phyloP scores from a whole-genome alignment of 805 yeast species.

The Nakazawaea ishiwadae region DNA sequence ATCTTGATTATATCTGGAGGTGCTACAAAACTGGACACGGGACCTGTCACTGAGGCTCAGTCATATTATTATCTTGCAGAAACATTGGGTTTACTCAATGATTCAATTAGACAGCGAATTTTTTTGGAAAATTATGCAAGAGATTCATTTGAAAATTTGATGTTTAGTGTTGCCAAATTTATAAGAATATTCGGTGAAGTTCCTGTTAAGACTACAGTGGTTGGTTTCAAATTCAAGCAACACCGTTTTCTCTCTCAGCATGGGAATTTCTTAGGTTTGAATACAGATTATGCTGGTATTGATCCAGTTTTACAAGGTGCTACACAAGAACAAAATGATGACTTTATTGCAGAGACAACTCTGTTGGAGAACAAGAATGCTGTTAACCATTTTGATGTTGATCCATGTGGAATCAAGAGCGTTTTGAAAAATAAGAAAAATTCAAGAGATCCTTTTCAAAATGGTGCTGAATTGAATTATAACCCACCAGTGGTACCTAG shows the following conservation, averaged over 20 bases:
- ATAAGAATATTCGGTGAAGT: constrained; percentile 38
- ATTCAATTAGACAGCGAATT: constrained; percentile 22
- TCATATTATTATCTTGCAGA: constrained; percentile 48
- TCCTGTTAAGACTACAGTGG: constrained; percentile 51
- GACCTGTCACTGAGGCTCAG: constrained; percentile 54
- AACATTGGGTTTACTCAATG: constrained; percentile 23
- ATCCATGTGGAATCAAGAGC: constrained; percentile 51
- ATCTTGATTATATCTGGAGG: constrained; percentile 51
- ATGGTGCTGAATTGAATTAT: constrained; percentile 6
- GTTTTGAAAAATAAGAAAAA: constrained; percentile 43
- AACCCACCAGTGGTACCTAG: background rate
- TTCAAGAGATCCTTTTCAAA: constrained; percentile 52
- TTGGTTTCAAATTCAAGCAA: constrained; percentile 74
- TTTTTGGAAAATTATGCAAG: constrained; percentile 67
- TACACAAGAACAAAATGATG: constrained; percentile 18
- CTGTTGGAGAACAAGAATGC: constrained; percentile 51
- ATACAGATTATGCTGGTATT: constrained; percentile 49
- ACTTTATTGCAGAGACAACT: constrained; percentile 44
- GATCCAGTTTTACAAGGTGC: constrained; percentile 37
- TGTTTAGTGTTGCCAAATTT: constrained; percentile 55
- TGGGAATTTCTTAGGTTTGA: constrained; percentile 43
- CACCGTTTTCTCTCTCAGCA: constrained; percentile 54
- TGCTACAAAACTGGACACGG: constrained; percentile 54
- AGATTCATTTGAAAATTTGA: constrained; percentile 75
- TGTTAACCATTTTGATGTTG: constrained; percentile 43